phyloP scores from a whole-genome alignment of 2,329 filamentous ascomycete genomes.

The Dothistroma pini region DNA sequence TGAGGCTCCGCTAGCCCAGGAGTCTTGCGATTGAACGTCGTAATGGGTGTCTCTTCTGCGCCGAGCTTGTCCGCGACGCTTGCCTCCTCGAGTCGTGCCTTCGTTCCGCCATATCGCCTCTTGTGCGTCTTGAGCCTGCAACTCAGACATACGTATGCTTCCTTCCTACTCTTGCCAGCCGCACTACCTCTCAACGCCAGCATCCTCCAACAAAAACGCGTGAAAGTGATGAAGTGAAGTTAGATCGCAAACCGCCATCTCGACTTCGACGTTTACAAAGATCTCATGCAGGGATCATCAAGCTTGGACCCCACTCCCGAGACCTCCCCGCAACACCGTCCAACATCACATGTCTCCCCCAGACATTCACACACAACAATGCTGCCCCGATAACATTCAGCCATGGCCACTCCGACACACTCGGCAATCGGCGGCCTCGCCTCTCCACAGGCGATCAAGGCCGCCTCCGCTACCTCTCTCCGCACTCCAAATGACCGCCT shows the following conservation, averaged over 20 bases:
- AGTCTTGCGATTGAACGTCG: neutral
- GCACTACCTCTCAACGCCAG: constrained; percentile 17
- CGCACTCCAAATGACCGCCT: constrained; percentile 29
- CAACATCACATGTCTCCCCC: neutral
- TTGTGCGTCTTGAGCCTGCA: constrained; percentile 20
- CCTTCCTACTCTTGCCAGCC: constrained; percentile 10
- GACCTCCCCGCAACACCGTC: neutral
- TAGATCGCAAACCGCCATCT: neutral
- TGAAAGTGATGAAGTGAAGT: neutral
- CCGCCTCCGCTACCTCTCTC: neutral
- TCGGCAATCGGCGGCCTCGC: neutral
- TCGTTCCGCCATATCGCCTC: constrained; percentile 4
- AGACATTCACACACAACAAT: neutral
- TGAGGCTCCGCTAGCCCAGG: neutral
- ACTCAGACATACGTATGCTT: constrained; percentile 25
- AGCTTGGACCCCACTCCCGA: constrained; percentile 3
- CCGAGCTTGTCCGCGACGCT: neutral
- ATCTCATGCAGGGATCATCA: neutral
- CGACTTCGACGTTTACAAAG: neutral
- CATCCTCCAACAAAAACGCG: constrained; percentile 10
- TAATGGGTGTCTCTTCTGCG: neutral
- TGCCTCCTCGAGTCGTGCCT: neutral
- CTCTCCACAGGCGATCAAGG: neutral
- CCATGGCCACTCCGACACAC: neutral
- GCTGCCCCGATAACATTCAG: neutral